These are phyloP conservation scores for Brassica napus DNA, from an alignment of 345 rosid genomes.

Conservation along the genomic window DNA sequence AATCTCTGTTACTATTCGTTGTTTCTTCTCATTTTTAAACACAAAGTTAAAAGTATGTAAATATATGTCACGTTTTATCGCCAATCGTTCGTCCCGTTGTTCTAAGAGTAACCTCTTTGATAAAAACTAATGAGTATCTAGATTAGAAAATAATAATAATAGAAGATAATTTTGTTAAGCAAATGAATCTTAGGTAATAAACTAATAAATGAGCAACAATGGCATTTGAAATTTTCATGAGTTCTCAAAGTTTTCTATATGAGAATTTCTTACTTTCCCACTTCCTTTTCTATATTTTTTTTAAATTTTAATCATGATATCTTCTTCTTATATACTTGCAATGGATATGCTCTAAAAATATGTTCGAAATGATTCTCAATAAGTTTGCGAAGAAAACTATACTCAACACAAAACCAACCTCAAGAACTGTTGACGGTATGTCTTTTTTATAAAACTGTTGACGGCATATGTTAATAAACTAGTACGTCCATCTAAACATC, in stretches of 20 bases:
- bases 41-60: background rate
- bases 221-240: background rate
- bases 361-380: background rate
- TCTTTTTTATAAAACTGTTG: background rate
- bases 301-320: no score
- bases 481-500: background rate
- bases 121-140: background rate
- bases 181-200: background rate
- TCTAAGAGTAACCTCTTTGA: background rate
- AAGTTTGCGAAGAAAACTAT: background rate
- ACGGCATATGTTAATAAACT: background rate
- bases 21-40: background rate
- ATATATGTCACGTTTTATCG: background rate
- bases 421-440: background rate
- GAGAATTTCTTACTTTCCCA: background rate
- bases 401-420: background rate
- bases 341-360: background rate
- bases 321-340: background rate
- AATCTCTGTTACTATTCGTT: conserved; percentile 21
- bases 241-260: background rate
- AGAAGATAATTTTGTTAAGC: no score
- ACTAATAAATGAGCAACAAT: background rate
- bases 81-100: background rate
- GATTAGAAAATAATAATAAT: background rate
- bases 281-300: background rate